Conservation (phyloP, 176 grass and related monocot species). For the Zea luxurians region DNA sequence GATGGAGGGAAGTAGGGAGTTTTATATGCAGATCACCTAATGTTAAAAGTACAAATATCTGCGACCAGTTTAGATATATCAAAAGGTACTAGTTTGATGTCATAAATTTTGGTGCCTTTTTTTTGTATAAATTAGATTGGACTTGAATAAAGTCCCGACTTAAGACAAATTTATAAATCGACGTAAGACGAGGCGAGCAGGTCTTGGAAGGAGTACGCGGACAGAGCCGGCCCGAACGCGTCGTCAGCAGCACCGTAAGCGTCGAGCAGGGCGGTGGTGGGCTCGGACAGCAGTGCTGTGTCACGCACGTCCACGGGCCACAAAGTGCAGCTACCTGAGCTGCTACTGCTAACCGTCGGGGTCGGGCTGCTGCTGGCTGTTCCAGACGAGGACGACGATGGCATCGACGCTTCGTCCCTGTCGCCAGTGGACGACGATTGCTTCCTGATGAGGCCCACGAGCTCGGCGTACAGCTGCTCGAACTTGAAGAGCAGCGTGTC, state of each 20-base stretch:
- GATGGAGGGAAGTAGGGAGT: too few species aligned
- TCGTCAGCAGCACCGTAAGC: background rate
- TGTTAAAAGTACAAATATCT: too few species aligned
- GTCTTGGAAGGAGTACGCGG: slow-evolving; percentile 37
- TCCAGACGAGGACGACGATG: background rate
- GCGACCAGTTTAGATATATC: too few species aligned
- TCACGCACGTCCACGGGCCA: slow-evolving; percentile 32
- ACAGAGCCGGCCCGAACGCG: background rate
- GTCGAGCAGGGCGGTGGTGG: slow-evolving; percentile 15
- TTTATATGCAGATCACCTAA: too few species aligned
- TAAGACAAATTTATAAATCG: too few species aligned
- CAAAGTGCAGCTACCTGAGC: slow-evolving; percentile 12
- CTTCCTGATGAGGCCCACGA: slow-evolving; percentile 40
- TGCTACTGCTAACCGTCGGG: background rate
- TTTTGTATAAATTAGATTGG: too few species aligned
- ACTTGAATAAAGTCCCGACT: too few species aligned
- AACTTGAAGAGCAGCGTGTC: slow-evolving; percentile 35
- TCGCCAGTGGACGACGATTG: background rate
- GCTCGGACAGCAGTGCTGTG: slow-evolving; percentile 18
- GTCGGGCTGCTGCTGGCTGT: background rate
- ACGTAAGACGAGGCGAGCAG: slow-evolving; percentile 33
- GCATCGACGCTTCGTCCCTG: background rate
- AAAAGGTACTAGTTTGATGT: too few species aligned
- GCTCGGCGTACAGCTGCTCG: slow-evolving; percentile 51
- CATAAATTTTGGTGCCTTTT: too few species aligned